A percentile compares a stretch with the other conserved stretches of the same genome.
phyloP scores from a whole-genome alignment of 2,329 filamentous ascomycete species.

The Diaporthe sp. region DNA sequence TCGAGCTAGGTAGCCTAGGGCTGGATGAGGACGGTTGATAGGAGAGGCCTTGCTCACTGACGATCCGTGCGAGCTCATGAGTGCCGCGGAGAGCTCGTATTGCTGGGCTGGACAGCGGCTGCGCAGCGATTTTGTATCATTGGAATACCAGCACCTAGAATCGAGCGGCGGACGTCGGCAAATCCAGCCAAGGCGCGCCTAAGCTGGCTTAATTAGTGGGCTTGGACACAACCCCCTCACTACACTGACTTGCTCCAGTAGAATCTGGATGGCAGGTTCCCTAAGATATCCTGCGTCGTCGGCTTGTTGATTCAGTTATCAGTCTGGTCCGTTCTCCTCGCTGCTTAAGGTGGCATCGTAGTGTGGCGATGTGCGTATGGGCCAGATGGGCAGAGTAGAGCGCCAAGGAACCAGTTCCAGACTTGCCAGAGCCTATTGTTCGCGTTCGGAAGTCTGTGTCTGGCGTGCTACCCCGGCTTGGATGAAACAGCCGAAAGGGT shows the following conservation, averaged over 20 bases:
- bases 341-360: neutral
- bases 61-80: neutral
- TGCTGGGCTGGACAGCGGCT: slow-evolving; percentile 24
- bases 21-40: neutral
- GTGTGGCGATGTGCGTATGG: neutral
- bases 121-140: slow-evolving; percentile 27
- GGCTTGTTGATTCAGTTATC: neutral
- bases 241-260: neutral
- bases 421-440: slow-evolving; percentile 15
- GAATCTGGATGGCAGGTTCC: neutral
- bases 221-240: neutral
- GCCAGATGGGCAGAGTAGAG: neutral
- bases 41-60: neutral
- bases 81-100: slow-evolving; percentile 11
- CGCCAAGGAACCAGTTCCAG: slow-evolving; percentile 25
- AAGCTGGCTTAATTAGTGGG: neutral
- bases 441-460: slow-evolving; percentile 12
- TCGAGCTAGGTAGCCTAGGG: neutral
- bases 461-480: slow-evolving; percentile 23
- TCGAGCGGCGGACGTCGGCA: slow-evolving; percentile 3
- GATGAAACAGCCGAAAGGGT: slow-evolving; percentile 29
- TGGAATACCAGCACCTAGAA: neutral
- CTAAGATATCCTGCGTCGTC: neutral
- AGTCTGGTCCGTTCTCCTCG: neutral
- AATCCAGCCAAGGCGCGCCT: slow-evolving; percentile 7